Conservation (phyloP, 345 rosid genomes). For the Murraya paniculata region DNA sequence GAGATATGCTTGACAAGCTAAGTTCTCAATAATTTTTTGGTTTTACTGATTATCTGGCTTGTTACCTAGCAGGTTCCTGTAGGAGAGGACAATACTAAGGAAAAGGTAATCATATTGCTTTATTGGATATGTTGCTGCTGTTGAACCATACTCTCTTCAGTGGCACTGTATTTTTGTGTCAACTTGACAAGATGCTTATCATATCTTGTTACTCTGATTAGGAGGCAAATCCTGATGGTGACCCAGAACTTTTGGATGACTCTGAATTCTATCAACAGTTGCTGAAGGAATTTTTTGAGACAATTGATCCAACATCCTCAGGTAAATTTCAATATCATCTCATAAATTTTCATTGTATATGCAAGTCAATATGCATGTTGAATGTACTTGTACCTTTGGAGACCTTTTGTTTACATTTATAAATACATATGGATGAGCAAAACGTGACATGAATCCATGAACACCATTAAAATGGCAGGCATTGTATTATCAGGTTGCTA, state of each 20-base stretch:
- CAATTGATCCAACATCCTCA: constrained; percentile 60
- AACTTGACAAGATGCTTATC: not conserved
- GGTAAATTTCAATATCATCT: constrained; percentile 34
- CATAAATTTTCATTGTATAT: not conserved
- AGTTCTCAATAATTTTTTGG: not conserved
- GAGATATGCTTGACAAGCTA: not conserved
- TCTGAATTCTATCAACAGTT: constrained; percentile 85
- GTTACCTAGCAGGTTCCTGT: constrained; percentile 31
- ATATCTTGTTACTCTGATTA: constrained; percentile 13
- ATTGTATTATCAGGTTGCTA: not conserved
- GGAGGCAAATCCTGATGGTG: constrained; percentile 63
- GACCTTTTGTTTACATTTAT: not conserved
- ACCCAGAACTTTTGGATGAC: constrained; percentile 88
- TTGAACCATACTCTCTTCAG: not conserved
- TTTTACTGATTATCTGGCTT: constrained; percentile 22
- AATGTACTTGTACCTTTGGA: not conserved
- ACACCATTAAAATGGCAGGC: not conserved
- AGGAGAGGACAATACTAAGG: constrained; percentile 22
- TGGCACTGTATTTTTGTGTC: not conserved
- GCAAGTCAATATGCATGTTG: not conserved
- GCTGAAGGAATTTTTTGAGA: constrained; percentile 82
- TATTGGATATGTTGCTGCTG: not conserved
- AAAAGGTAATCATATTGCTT: constrained; percentile 42
- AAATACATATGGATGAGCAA: not conserved
- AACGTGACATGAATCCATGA: not conserved